These are phyloP conservation scores for Magnaporthiopsis incrustans DNA, from an alignment of 2,329 filamentous ascomycete genomes.

Conservation along the genomic window DNA sequence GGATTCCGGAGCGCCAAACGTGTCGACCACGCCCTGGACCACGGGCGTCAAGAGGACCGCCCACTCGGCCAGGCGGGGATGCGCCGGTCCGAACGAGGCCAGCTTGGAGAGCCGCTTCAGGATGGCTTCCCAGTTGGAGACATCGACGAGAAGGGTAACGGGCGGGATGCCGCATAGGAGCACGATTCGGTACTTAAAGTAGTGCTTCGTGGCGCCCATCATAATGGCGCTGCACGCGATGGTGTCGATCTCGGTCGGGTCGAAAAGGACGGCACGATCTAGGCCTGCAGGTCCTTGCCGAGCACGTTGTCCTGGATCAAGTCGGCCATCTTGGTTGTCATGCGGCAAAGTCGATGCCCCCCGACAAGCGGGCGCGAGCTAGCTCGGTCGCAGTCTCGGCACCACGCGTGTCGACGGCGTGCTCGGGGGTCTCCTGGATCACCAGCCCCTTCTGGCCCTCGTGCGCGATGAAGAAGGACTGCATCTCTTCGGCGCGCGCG, in stretches of 20 bases:
- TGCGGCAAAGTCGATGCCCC: constrained; percentile 15
- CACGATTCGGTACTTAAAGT: constrained; percentile 29
- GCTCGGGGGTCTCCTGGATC: too few relatives aligned
- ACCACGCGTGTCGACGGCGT: too few relatives aligned
- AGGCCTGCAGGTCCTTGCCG: constrained; percentile 31
- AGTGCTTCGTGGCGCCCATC: constrained; percentile 42
- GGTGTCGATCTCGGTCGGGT: constrained; percentile 36
- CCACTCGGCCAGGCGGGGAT: too few relatives aligned
- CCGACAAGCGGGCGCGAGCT: too few relatives aligned
- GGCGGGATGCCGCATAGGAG: constrained; percentile 40
- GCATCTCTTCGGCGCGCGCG: constrained; percentile 34
- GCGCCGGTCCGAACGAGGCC: too few relatives aligned
- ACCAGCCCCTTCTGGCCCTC: constrained; percentile 9
- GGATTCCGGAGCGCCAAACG: too few relatives aligned
- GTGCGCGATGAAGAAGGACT: constrained; percentile 29
- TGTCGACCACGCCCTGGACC: too few relatives aligned
- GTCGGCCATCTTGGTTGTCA: constrained; percentile 27
- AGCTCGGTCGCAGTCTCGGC: too few relatives aligned
- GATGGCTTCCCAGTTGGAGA: constrained; percentile 30
- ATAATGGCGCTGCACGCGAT: constrained; percentile 36
- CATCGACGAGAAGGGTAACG: constrained; percentile 41
- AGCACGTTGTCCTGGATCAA: constrained; percentile 32
- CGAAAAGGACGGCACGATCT: constrained; percentile 43
- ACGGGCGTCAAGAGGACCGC: too few relatives aligned
- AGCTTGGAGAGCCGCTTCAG: too few relatives aligned